phyloP scores from a whole-genome alignment of 768 basidiomycete species.

The Kwoniella mangroviensis region DNA sequence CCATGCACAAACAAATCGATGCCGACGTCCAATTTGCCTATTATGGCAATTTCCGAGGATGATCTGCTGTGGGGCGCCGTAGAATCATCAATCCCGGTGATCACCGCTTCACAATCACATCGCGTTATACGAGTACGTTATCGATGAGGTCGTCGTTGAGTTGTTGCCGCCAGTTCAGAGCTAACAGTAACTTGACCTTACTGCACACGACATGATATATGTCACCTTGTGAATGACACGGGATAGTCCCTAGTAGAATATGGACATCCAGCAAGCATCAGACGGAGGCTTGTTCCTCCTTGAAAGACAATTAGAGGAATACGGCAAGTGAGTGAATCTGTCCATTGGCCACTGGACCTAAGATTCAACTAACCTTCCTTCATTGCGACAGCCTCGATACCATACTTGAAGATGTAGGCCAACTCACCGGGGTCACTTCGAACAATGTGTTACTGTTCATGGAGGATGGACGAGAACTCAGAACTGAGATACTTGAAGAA shows the following conservation, averaged over 20 bases:
- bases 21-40: background rate
- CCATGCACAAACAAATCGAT: background rate
- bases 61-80: background rate
- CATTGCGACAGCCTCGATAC: slow-evolving; percentile 12
- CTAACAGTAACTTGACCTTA: background rate
- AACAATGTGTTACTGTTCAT: slow-evolving; percentile 47
- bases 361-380: background rate
- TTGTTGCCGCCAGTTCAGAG: background rate
- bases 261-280: slow-evolving; percentile 44
- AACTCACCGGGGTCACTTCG: slow-evolving; percentile 7
- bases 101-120: background rate
- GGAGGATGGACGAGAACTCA: slow-evolving; percentile 46
- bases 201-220: background rate
- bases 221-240: background rate
- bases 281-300: slow-evolving; percentile 37
- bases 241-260: slow-evolving; percentile 1
- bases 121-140: slow-evolving; percentile 4
- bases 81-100: background rate
- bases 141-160: background rate
- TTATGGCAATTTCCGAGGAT: background rate
- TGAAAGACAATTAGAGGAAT: slow-evolving; percentile 31
- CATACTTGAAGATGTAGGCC: slow-evolving; percentile 25
- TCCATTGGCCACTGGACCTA: too few species aligned
- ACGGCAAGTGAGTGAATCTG: slow-evolving; percentile 39
- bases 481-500: slow-evolving; percentile 34